Percentiles rank a stretch among this genome's conserved stretches.
These are phyloP conservation scores for Leccinum pallidistipes DNA, from an alignment of 1,284 basidiomycete genomes.

Conservation along the genomic window DNA sequence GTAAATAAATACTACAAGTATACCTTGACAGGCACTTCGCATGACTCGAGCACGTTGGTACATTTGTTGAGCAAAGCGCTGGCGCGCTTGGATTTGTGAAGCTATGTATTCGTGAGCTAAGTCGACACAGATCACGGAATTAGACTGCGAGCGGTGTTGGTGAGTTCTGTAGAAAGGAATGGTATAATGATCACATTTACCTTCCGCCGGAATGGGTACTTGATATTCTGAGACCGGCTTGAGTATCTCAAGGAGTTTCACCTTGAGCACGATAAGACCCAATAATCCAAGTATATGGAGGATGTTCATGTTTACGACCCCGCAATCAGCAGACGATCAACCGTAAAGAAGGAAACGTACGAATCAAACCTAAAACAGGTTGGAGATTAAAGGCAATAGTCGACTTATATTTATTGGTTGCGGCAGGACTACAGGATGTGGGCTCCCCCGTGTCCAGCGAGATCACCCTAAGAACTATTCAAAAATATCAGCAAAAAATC, in stretches of 20 bases:
- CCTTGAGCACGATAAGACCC: conserved; percentile 50
- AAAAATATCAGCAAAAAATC: neutral
- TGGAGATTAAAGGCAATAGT: conserved; percentile 40
- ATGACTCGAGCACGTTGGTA: conserved; percentile 46
- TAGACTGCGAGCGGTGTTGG: conserved; percentile 48
- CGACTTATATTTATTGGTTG: conserved; percentile 27
- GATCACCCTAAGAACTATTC: conserved; percentile 37
- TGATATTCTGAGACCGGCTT: conserved; percentile 48
- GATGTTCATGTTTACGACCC: conserved; percentile 49
- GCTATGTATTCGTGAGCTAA: conserved; percentile 77
- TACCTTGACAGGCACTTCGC: conserved; percentile 49
- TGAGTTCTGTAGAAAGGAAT: neutral
- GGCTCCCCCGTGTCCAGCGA: conserved; percentile 35
- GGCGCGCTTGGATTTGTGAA: conserved; percentile 75
- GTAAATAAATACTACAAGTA: conserved; percentile 49
- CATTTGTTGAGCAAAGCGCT: conserved; percentile 59
- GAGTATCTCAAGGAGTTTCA: conserved; percentile 52
- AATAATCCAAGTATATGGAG: conserved; percentile 65
- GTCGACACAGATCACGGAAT: conserved; percentile 59
- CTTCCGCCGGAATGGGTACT: conserved; percentile 46
- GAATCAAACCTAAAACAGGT: conserved; percentile 15
- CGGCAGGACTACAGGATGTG: conserved; percentile 7
- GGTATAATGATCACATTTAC: conserved; percentile 33
- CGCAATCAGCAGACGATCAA: conserved; percentile 1
- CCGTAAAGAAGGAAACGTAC: conserved; percentile 13